Conservation (phyloP, 805 yeast genomes). For the Starmerella stigmatis region DNA sequence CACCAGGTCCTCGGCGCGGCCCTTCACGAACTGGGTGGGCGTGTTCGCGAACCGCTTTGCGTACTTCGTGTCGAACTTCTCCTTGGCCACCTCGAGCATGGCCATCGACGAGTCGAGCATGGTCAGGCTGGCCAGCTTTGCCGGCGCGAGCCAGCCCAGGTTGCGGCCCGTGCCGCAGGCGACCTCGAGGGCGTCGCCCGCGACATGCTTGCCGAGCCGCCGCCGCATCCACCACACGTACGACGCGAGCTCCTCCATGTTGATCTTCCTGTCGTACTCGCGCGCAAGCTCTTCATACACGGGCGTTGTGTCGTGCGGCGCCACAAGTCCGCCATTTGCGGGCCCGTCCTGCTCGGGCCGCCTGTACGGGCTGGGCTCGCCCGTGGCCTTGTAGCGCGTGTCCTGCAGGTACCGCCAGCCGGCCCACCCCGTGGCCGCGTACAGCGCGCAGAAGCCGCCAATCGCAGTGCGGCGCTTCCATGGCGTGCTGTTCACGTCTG, state of each 20-base stretch:
- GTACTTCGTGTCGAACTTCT: slow-evolving; percentile 57
- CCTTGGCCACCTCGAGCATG: slow-evolving; percentile 73
- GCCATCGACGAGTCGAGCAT: slow-evolving; percentile 73
- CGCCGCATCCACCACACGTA: slow-evolving; percentile 48
- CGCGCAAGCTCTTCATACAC: slow-evolving; percentile 58
- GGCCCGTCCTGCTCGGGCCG: slow-evolving; percentile 5
- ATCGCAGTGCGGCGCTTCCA: slow-evolving; percentile 21
- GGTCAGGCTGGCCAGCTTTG: slow-evolving; percentile 58
- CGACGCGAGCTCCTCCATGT: slow-evolving; percentile 52
- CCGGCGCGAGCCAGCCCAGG: slow-evolving; percentile 57
- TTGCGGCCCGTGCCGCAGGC: slow-evolving; percentile 96
- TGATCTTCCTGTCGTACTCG: slow-evolving; percentile 70
- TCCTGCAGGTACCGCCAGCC: slow-evolving; percentile 28
- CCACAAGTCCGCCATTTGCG: slow-evolving; percentile 18
- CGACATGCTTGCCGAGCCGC: slow-evolving; percentile 65
- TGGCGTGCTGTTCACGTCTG: slow-evolving; percentile 16
- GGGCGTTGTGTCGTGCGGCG: slow-evolving; percentile 56
- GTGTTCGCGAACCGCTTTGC: background rate
- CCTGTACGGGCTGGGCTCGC: slow-evolving; percentile 29
- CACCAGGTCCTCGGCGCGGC: slow-evolving; percentile 73
- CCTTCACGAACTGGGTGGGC: slow-evolving; percentile 85
- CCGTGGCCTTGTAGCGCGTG: slow-evolving; percentile 31
- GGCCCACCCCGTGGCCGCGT: slow-evolving; percentile 18
- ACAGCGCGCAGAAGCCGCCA: slow-evolving; percentile 17
- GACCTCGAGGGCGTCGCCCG: slow-evolving; percentile 88